Conservation (phyloP, 768 basidiomycete species). For the Tylopilus vinaceipallidus region DNA sequence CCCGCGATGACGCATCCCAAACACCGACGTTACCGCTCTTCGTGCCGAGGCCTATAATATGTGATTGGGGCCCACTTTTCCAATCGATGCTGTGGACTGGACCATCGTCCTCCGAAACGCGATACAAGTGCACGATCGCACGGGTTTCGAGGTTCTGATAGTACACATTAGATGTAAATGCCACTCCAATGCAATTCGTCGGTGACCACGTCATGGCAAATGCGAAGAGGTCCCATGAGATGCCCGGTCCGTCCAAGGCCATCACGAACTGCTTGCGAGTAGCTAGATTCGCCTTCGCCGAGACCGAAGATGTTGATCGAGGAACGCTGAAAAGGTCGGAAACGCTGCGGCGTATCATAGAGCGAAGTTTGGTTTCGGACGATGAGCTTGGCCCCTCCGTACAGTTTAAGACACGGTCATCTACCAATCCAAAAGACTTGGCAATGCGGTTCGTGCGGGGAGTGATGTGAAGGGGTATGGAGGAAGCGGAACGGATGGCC, state of each 20-base stretch:
- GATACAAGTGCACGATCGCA: constrained; percentile 50
- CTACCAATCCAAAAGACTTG: constrained; percentile 56
- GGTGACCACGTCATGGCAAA: constrained; percentile 62
- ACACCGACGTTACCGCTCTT: constrained; percentile 49
- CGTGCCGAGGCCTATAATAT: constrained; percentile 51
- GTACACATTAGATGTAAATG: constrained; percentile 57
- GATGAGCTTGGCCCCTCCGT: constrained; percentile 37
- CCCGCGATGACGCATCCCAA: constrained; percentile 45
- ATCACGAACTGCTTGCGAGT: constrained; percentile 52
- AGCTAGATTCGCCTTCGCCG: constrained; percentile 58
- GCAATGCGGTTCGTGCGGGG: constrained; percentile 69
- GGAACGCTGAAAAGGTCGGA: constrained; percentile 46
- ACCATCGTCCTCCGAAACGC: constrained; percentile 34
- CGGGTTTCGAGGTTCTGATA: constrained; percentile 61
- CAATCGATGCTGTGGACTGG: constrained; percentile 50
- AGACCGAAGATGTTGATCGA: constrained; percentile 36
- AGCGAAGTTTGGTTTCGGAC: constrained; percentile 41
- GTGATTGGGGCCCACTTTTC: constrained; percentile 41
- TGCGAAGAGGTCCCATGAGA: constrained; percentile 51
- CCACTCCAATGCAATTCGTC: constrained; percentile 59
- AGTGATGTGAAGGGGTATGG: constrained; percentile 57
- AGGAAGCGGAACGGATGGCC: constrained; percentile 46
- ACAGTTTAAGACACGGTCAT: constrained; percentile 55
- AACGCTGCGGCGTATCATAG: constrained; percentile 50
- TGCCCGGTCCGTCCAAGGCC: constrained; percentile 64